Evolutionary conservation across 176 grass and related monocot genomes (phyloP), one percentile per base, ranked within the genome.

Genomic region (Rhynchospora breviuscula): DNA sequence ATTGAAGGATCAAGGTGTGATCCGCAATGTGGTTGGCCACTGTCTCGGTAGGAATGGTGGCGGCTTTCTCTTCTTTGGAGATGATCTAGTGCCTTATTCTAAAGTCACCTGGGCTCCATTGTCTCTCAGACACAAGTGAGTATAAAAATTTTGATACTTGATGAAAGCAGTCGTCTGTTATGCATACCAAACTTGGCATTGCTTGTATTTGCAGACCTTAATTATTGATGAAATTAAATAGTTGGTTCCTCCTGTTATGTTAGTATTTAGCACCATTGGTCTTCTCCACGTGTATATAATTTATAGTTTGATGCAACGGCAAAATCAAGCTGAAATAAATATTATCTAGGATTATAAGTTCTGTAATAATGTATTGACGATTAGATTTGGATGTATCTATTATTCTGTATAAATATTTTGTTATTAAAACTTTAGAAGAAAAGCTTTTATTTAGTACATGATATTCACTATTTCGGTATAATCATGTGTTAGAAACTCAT

Each of bases 1-100:
- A 86, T 45, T 98, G 40, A 98, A 94, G 68, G 84, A 95, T 68
- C 90, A 91, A 63, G 92, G 92, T 8, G 72, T 95, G 79, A 93
- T 88, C 82, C 94, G 90, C 83, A 98, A 98, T 13, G 95, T 98
- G 49, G 79, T 98, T 68, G 95, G 92, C 43, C 95, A 98, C 59
- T 98, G 95, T 82, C 95, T 98, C 22, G 89, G 95, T 66, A 62
- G 81, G 9, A 94, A 71, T 77, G 90, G 89, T 26, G 92, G 90
- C n/a, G 95, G 95, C 11, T 98, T 90, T 82, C 90, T 98, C 79
- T 94, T 98, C 89, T 95, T 98, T 69, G 95, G 95, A 26, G 95
- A 98, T 73, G 87, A 93, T 88, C 63, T 93, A 62, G 92, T 98
- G 71, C 95, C 90, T 46, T 90, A 87, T 19, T 85, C 87, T 46